Percentiles rank a stretch among this genome's conserved stretches.
phyloP scores from a whole-genome alignment of 2,329 filamentous ascomycete genomes.

The Xenoacremonium recifei region DNA sequence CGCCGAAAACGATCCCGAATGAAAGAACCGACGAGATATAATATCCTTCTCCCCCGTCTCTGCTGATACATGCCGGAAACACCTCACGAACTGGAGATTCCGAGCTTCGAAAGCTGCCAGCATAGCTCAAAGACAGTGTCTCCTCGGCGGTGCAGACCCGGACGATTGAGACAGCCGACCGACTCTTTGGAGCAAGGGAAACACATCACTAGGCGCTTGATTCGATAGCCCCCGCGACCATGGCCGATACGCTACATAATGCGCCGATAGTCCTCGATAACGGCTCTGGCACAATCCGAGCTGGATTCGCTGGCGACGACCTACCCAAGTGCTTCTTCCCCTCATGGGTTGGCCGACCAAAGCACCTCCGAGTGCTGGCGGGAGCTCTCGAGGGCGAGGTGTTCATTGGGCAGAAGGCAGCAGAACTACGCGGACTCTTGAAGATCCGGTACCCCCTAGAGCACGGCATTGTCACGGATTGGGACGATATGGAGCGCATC shows the following conservation, averaged over 20 bases:
- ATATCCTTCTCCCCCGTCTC: no score
- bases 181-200: constrained; percentile 9
- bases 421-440: constrained; percentile 85
- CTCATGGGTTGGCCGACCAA: constrained; percentile 93
- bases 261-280: constrained; percentile 98
- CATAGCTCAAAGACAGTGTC: constrained; percentile 21
- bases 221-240: constrained; percentile 25
- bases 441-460: constrained; percentile 96
- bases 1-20: no score
- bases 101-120: constrained; percentile 16
- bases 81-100: constrained; percentile 10
- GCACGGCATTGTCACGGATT: constrained; percentile 97
- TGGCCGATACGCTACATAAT: constrained; percentile 78
- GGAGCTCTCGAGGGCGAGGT: constrained; percentile 94
- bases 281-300: constrained; percentile 94
- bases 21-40: no score
- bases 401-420: constrained; percentile 88
- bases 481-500: constrained; percentile 99
- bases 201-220: constrained; percentile 7
- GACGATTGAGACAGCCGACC: constrained; percentile 18
- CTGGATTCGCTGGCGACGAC: constrained; percentile 95
- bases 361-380: constrained; percentile 92
- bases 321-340: constrained; percentile 96
- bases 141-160: constrained; percentile 10
- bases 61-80: constrained; percentile 9